Evolutionary conservation across 2,329 filamentous ascomycete species (phyloP), one percentile per base, ranked within the genome.

Genomic region (Pyrenochaeta sp.): DNA sequence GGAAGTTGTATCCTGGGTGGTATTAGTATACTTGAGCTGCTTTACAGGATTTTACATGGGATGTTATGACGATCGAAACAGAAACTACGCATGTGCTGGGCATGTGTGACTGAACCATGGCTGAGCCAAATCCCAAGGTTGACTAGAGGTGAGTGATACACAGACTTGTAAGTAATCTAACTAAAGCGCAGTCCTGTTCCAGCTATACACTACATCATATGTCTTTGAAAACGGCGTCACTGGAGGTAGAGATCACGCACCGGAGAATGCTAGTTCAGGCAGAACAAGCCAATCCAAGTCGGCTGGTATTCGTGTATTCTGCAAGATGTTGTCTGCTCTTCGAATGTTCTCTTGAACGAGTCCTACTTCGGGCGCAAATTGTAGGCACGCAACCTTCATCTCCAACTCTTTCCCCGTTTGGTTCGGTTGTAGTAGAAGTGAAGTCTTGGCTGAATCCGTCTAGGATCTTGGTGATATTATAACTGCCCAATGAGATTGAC

Each of bases 241-340:
- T 39, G 41, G 4, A 20, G 33, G 41, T 14, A 33, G 27, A 11
- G 23, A 41, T 39, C 12, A 54, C 51, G 23, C 75, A 90, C 88
- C 88, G 51, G 86, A 83, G 68, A 94, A 92, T 1, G 90, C 89
- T 72, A 94, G 77, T 69, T 94, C 91, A 0, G 91, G 90, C 0
- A 94, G 77, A 0, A 94, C 85, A 0, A 95, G 79, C 27, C 93
- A 80, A 67, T 92, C 89, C 1, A 93, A 69, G 76, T 71, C 68
- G 30, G 52, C 35, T 1, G 69, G 72, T 15, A 72, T 61, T 14
- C 50, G 54, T 81, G 84, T 82, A 21, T 69, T 78, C 15, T 75
- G 80, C 10, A 94, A 76, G 3, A 93, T 80, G 0, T 81, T 75
- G 60, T 92, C 86, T 56, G 90, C 90, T 15, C 83, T 83, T 58